phyloP scores from a whole-genome alignment of 2,329 filamentous ascomycete species.

The Scytalidium lignicola region DNA sequence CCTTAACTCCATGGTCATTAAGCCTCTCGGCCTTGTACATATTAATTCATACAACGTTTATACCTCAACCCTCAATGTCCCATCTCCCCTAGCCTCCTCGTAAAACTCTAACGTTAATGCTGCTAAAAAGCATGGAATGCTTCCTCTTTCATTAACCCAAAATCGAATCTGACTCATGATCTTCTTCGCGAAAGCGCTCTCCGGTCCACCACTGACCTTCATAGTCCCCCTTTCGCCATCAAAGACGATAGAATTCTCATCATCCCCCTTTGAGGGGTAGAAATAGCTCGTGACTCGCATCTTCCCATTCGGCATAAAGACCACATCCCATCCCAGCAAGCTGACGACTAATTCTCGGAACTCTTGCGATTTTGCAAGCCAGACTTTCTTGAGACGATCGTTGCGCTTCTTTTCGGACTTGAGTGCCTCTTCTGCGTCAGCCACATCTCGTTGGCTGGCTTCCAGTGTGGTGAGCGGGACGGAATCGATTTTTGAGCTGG shows the following conservation, averaged over 20 bases:
- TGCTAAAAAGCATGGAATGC: constrained; percentile 88
- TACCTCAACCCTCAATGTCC: constrained; percentile 18
- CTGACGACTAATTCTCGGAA: constrained; percentile 94
- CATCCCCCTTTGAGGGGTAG: constrained; percentile 59
- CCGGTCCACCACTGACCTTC: constrained; percentile 91
- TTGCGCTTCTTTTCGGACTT: constrained; percentile 77
- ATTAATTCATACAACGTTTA: not conserved
- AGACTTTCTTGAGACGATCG: constrained; percentile 85
- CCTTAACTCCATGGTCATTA: not conserved
- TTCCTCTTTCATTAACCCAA: constrained; percentile 91
- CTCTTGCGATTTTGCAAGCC: constrained; percentile 83
- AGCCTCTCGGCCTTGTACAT: not conserved
- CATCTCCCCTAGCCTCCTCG: constrained; percentile 48
- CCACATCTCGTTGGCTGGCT: constrained; percentile 69
- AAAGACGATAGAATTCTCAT: constrained; percentile 73
- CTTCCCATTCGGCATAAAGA: constrained; percentile 95
- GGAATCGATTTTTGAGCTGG: constrained; percentile 9
- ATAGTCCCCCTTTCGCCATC: constrained; percentile 93
- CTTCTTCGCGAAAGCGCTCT: constrained; percentile 78
- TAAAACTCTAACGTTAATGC: constrained; percentile 92
- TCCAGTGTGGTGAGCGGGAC: constrained; percentile 75
- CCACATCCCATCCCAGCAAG: constrained; percentile 88
- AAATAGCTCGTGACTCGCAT: constrained; percentile 87
- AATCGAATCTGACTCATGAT: constrained; percentile 87
- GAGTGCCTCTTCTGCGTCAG: constrained; percentile 63